Conservation (phyloP, 169 alveolate species). For the Babesia bovis region DNA sequence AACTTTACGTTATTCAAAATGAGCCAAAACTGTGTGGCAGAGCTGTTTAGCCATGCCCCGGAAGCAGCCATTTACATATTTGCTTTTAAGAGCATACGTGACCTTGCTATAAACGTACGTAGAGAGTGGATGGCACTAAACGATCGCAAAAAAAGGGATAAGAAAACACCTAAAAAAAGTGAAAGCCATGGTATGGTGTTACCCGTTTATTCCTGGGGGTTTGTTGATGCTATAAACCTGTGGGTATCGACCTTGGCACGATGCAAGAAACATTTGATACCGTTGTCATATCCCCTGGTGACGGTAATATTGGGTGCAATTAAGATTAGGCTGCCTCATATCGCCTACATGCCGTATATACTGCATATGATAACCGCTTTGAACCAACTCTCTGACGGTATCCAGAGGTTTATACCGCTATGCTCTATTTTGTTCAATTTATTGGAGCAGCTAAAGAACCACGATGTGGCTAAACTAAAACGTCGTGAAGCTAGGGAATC, state of each 20-base stretch:
- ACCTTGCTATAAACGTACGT: conserved; percentile 52
- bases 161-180: not conserved
- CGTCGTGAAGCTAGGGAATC: conserved; percentile 12
- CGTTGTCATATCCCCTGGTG: conserved; percentile 55
- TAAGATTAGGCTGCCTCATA: conserved; percentile 23
- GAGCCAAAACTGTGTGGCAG: conserved; percentile 57
- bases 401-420: conserved; percentile 47
- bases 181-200: conserved; percentile 21
- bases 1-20: conserved; percentile 51
- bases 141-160: conserved; percentile 3
- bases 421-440: conserved; percentile 33
- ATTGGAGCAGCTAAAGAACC: conserved; percentile 28
- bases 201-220: conserved; percentile 60
- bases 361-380: conserved; percentile 50
- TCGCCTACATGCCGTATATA: conserved; percentile 42
- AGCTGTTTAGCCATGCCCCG: conserved; percentile 30
- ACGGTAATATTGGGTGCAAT: conserved; percentile 45
- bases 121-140: conserved; percentile 42
- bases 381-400: conserved; percentile 48
- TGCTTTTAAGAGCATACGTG: conserved; percentile 45
- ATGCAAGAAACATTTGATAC: conserved; percentile 11
- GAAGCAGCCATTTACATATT: conserved; percentile 20
- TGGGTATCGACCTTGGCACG: conserved; percentile 42
- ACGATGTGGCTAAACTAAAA: conserved; percentile 10
- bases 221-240: conserved; percentile 56